Percentiles rank a stretch among this genome's conserved stretches.
These are phyloP conservation scores for Manihot esculenta DNA, from an alignment of 441 rosid species.

Conservation along the genomic window DNA sequence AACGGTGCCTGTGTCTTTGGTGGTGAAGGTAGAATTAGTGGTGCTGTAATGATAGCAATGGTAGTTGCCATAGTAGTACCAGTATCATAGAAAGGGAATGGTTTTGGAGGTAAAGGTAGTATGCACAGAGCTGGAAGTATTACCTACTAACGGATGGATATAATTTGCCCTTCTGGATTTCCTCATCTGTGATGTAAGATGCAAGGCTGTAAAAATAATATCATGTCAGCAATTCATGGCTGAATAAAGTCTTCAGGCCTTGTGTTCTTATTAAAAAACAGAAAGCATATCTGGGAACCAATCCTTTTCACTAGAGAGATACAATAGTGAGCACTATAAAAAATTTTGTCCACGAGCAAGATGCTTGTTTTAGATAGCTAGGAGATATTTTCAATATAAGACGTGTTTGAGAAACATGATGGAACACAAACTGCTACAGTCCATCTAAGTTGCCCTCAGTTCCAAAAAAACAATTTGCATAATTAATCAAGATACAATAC, in stretches of 20 bases:
- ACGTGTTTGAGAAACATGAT: background rate
- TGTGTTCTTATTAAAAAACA: background rate
- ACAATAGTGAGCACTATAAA: background rate
- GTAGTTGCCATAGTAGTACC: too few relatives aligned
- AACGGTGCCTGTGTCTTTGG: too few relatives aligned
- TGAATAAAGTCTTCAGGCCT: constrained; percentile 10
- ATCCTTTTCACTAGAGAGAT: background rate
- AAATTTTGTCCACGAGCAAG: background rate
- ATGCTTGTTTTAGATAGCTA: background rate
- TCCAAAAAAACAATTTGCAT: background rate
- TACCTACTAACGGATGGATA: constrained; percentile 88
- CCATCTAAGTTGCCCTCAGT: background rate
- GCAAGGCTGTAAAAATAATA: constrained; percentile 70
- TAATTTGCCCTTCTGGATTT: constrained; percentile 67
- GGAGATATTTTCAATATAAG: background rate
- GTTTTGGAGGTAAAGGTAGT: too few relatives aligned
- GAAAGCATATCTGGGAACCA: background rate
- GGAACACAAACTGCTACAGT: background rate
- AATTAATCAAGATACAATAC: background rate
- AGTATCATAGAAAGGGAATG: too few relatives aligned
- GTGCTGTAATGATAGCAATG: too few relatives aligned
- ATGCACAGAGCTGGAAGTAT: constrained; percentile 6
- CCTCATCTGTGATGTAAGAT: constrained; percentile 88
- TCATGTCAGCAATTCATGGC: constrained; percentile 15
- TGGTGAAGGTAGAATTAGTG: too few relatives aligned